phyloP scores from a whole-genome alignment of 305 asterid genomes.

The Solanum hybrid region DNA sequence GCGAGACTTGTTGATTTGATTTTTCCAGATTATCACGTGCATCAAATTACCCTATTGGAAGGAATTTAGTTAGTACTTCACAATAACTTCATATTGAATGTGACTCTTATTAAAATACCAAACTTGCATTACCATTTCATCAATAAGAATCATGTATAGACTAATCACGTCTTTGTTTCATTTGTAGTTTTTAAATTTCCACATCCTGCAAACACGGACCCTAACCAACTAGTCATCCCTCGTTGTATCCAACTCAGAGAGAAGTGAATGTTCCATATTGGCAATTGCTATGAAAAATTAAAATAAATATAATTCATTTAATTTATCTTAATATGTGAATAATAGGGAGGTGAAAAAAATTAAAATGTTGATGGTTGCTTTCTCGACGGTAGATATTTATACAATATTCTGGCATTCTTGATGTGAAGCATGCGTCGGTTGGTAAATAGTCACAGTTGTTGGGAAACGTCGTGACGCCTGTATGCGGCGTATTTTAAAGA shows the following conservation, averaged over 20 bases:
- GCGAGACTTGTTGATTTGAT: not conserved
- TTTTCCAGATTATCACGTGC: not conserved
- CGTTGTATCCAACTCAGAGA: not conserved
- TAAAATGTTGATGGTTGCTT: too few relatives aligned
- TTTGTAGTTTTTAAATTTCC: not conserved
- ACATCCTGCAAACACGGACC: not conserved
- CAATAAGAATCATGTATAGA: not conserved
- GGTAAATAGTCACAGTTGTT: too few relatives aligned
- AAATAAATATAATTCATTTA: too few relatives aligned
- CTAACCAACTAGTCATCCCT: not conserved
- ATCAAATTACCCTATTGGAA: not conserved
- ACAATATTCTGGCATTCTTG: too few relatives aligned
- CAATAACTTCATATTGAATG: not conserved
- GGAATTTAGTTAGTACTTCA: not conserved
- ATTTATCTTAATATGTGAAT: too few relatives aligned
- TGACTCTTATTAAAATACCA: not conserved
- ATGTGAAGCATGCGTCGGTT: too few relatives aligned
- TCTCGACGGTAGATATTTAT: too few relatives aligned
- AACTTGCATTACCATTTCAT: not conserved
- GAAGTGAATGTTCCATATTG: not conserved
- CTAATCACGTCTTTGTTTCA: not conserved
- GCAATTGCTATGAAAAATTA: too few relatives aligned
- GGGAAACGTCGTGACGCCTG: too few relatives aligned
- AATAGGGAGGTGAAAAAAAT: too few relatives aligned
- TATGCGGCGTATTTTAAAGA: too few relatives aligned